These are phyloP conservation scores for Ophiognomonia clavigignenti-juglandacearum DNA, from an alignment of 2,329 filamentous ascomycete genomes.

Conservation along the genomic window DNA sequence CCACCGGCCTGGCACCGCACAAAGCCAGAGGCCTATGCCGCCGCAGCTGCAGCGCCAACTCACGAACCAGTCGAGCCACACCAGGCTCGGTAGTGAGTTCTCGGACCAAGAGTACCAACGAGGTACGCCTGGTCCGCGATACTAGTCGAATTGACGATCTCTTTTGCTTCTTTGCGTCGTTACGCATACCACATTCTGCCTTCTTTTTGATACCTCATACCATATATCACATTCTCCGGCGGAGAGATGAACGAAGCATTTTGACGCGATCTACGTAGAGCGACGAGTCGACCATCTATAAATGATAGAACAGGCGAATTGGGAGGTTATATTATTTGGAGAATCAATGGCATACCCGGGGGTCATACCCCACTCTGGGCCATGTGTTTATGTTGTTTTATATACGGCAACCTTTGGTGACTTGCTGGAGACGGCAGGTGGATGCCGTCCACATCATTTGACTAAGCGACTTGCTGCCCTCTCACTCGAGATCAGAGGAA, in stretches of 20 bases:
- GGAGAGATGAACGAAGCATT: slow-evolving; percentile 3
- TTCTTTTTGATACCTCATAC: slow-evolving; percentile 13
- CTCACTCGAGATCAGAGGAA: too few relatives aligned
- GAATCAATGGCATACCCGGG: too few relatives aligned
- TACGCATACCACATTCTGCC: too few relatives aligned
- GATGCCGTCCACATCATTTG: too few relatives aligned
- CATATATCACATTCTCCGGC: slow-evolving; percentile 9
- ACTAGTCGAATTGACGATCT: not conserved
- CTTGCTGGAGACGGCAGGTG: too few relatives aligned
- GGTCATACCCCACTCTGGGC: too few relatives aligned
- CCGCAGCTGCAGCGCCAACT: slow-evolving; percentile 3
- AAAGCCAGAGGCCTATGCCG: slow-evolving; percentile 13
- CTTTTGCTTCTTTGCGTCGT: not conserved
- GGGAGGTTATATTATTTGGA: too few relatives aligned
- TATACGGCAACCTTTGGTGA: too few relatives aligned
- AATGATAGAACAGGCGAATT: too few relatives aligned
- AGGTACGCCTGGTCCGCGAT: slow-evolving; percentile 13
- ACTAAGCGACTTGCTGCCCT: too few relatives aligned
- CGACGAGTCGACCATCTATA: too few relatives aligned
- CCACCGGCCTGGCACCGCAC: slow-evolving; percentile 14
- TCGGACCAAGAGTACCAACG: slow-evolving; percentile 11
- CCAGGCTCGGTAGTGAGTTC: not conserved
- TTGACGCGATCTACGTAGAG: not conserved
- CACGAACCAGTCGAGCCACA: not conserved
- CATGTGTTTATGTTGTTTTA: too few relatives aligned